phyloP scores from a whole-genome alignment of 2,329 filamentous ascomycete genomes.

The Beauveria varroae region DNA sequence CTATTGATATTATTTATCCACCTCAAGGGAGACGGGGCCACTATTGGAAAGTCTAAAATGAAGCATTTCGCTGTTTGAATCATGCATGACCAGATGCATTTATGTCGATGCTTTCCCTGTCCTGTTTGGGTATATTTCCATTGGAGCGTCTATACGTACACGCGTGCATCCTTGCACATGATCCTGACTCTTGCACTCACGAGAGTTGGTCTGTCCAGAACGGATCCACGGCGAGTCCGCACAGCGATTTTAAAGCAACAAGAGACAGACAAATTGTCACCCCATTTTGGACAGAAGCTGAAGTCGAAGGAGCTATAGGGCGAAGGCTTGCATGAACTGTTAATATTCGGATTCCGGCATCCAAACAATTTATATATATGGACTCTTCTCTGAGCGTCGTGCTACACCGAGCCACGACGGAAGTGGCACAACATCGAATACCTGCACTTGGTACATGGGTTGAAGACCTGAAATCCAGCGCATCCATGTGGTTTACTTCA shows the following conservation, averaged over 20 bases:
- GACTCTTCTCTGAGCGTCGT: neutral
- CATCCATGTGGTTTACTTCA: conserved; percentile 7
- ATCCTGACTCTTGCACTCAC: neutral
- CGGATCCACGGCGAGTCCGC: neutral
- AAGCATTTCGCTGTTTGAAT: neutral
- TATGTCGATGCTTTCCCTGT: neutral
- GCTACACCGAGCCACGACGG: neutral
- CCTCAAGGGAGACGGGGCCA: conserved; percentile 1
- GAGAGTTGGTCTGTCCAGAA: neutral
- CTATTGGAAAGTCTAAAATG: neutral
- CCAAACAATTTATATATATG: neutral
- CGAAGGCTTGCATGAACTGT: neutral
- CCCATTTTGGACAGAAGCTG: neutral
- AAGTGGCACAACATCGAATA: neutral
- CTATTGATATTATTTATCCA: conserved; percentile 10
- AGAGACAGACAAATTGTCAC: neutral
- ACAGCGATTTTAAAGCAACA: neutral
- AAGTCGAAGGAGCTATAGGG: neutral
- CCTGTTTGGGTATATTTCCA: neutral
- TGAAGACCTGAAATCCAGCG: neutral
- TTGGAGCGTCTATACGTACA: neutral
- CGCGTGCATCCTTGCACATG: neutral
- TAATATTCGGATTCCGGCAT: neutral
- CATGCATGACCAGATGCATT: neutral
- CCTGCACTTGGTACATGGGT: neutral